Percentiles rank a stretch among this genome's conserved stretches.
Conservation (phyloP, 1,284 basidiomycete species). For the Mycena sp. region DNA sequence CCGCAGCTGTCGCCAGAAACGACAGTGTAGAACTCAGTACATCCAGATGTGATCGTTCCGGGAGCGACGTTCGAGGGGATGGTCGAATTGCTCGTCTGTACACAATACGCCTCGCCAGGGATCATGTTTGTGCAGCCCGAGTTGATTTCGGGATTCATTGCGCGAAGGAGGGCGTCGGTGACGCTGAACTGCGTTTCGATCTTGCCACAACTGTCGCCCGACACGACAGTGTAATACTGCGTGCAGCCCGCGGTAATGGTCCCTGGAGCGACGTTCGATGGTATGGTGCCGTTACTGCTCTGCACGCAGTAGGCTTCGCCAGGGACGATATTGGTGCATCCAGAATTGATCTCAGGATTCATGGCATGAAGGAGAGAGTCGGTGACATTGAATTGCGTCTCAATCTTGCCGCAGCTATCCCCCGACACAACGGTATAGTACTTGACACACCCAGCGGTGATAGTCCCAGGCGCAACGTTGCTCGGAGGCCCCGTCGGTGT, state of each 20-base stretch:
- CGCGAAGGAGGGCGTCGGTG: not conserved
- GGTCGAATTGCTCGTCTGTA: too few relatives aligned
- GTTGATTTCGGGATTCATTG: not conserved
- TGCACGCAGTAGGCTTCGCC: conserved; percentile 25
- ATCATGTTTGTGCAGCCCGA: not conserved
- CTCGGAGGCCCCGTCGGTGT: not conserved
- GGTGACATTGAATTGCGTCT: conserved; percentile 19
- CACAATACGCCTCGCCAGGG: too few relatives aligned
- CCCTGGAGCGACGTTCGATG: too few relatives aligned
- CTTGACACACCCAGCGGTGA: not conserved
- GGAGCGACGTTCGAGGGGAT: too few relatives aligned
- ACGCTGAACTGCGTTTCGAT: not conserved
- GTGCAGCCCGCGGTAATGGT: too few relatives aligned
- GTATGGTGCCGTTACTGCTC: conserved; percentile 13
- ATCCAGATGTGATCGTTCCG: not conserved
- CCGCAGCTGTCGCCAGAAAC: not conserved
- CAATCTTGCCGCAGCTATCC: not conserved
- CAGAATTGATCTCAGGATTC: conserved; percentile 28
- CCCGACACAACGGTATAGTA: conserved; percentile 32
- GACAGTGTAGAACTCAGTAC: conserved; percentile 27
- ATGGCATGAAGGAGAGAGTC: conserved; percentile 12
- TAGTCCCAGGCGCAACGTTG: too few relatives aligned
- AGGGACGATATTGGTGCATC: conserved; percentile 17
- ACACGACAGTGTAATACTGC: too few relatives aligned
- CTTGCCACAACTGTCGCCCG: too few relatives aligned